Evolutionary conservation across 2,329 filamentous ascomycete genomes (phyloP).

Genomic region (Hymenoscyphus repandus): DNA sequence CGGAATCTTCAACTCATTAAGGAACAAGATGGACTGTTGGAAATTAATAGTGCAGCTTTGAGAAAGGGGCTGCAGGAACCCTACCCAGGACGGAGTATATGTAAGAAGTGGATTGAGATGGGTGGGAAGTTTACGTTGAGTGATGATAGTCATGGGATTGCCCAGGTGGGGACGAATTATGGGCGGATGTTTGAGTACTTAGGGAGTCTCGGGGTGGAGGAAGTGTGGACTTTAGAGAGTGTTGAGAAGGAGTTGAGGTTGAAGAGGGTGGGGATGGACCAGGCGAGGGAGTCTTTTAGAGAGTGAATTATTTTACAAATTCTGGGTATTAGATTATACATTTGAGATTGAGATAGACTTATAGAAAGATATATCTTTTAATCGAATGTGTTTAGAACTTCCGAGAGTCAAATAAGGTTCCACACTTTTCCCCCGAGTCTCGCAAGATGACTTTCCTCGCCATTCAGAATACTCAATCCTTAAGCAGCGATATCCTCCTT

Average conservation of each 20-base stretch:
- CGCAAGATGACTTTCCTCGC: no score
- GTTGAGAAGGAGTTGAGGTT: constrained; percentile 2
- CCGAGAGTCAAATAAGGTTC: no score
- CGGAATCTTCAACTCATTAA: constrained; percentile 70
- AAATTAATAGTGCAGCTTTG: constrained; percentile 83
- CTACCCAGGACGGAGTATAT: constrained; percentile 77
- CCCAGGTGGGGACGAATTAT: constrained; percentile 86
- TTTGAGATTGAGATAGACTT: no score
- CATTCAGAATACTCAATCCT: no score
- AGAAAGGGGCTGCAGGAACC: constrained; percentile 88
- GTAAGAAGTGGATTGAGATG: constrained; percentile 66
- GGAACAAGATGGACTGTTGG: constrained; percentile 74
- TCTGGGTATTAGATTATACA: no score
- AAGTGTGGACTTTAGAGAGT: constrained; percentile 41
- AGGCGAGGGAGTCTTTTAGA: constrained; percentile 22
- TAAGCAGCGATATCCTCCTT: no score
- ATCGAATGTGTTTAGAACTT: no score
- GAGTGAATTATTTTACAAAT: not conserved
- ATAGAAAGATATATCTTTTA: no score
- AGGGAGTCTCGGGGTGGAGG: constrained; percentile 55
- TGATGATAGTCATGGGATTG: constrained; percentile 88
- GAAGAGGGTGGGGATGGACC: constrained; percentile 15
- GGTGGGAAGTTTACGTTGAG: constrained; percentile 84
- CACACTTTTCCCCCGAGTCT: no score
- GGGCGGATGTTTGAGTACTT: constrained; percentile 64